phyloP scores from a whole-genome alignment of 1,139 yeast species.

The Suhomyces coccinellae region DNA sequence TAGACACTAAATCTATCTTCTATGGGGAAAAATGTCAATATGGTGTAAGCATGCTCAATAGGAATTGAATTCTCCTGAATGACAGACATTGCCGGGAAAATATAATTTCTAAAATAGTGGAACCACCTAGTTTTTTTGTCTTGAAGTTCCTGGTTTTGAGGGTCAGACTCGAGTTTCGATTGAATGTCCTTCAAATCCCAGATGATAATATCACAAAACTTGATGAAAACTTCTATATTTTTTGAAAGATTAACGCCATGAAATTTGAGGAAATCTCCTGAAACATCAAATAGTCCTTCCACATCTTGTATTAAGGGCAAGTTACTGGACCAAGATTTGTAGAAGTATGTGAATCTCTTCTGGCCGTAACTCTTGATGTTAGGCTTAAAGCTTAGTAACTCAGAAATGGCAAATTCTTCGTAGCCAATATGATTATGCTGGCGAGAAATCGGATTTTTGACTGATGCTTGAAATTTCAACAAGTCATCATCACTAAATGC shows the following conservation, averaged over 20 bases:
- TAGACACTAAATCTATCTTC: constrained; percentile 76
- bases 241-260: constrained; percentile 59
- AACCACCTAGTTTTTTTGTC: constrained; percentile 50
- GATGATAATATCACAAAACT: constrained; percentile 60
- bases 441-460: constrained; percentile 29
- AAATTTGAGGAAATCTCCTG: constrained; percentile 53
- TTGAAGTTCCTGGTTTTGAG: constrained; percentile 16
- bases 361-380: constrained; percentile 27
- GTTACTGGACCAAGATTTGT: constrained; percentile 48
- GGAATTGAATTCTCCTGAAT: constrained; percentile 62
- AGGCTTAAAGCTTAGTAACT: constrained; percentile 35
- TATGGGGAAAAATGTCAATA: constrained; percentile 55
- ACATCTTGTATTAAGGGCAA: constrained; percentile 39
- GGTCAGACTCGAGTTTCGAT: constrained; percentile 6
- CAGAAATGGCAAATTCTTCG: constrained; percentile 25
- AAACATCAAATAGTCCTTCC: constrained; percentile 47
- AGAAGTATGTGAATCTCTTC: constrained; percentile 48
- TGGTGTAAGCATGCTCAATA: constrained; percentile 57
- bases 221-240: constrained; percentile 50
- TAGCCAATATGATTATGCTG: constrained; percentile 33
- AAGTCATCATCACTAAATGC: constrained; percentile 24
- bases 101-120: constrained; percentile 60
- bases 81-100: constrained; percentile 68
- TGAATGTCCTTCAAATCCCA: constrained; percentile 30
- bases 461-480: constrained; percentile 22